phyloP scores from a whole-genome alignment of 2,329 filamentous ascomycete species.

The Paraphaeosphaeria minitans region DNA sequence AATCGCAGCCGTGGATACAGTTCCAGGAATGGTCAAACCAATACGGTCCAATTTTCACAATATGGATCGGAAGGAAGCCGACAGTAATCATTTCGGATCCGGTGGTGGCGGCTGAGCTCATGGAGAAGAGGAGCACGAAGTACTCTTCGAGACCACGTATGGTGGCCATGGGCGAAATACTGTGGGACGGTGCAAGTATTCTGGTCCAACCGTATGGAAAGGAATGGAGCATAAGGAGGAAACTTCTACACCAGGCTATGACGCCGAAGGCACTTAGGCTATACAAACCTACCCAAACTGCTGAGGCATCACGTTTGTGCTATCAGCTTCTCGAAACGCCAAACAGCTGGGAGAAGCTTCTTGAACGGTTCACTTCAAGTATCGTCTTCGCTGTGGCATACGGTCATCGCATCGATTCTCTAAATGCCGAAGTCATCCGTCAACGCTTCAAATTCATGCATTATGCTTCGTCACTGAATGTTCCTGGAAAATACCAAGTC shows the following conservation, averaged over 20 bases:
- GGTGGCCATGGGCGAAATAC: constrained; percentile 53
- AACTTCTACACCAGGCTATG: constrained; percentile 48
- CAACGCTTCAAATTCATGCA: constrained; percentile 57
- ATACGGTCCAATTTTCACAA: constrained; percentile 56
- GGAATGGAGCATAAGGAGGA: constrained; percentile 52
- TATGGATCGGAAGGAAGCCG: constrained; percentile 55
- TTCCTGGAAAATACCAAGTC: constrained; percentile 53
- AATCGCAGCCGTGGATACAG: constrained; percentile 42
- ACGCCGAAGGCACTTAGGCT: constrained; percentile 51
- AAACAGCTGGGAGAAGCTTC: constrained; percentile 51
- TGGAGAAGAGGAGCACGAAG: constrained; percentile 54
- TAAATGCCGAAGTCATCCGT: constrained; percentile 54
- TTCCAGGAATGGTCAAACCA: constrained; percentile 52
- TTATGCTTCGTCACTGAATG: constrained; percentile 54
- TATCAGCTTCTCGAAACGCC: constrained; percentile 49
- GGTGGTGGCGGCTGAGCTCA: constrained; percentile 50
- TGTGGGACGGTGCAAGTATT: constrained; percentile 52
- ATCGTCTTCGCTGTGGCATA: constrained; percentile 59
- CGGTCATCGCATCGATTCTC: constrained; percentile 56
- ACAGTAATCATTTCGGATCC: constrained; percentile 54
- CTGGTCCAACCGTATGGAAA: constrained; percentile 57
- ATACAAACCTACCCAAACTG: constrained; percentile 57
- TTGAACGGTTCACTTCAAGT: constrained; percentile 56
- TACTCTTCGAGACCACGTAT: constrained; percentile 54
- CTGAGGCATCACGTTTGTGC: constrained; percentile 55